Percentiles rank a stretch among this genome's conserved stretches.
Evolutionary conservation across 2,329 filamentous ascomycete species (phyloP).

Genomic region (Lithohypha guttulata): DNA sequence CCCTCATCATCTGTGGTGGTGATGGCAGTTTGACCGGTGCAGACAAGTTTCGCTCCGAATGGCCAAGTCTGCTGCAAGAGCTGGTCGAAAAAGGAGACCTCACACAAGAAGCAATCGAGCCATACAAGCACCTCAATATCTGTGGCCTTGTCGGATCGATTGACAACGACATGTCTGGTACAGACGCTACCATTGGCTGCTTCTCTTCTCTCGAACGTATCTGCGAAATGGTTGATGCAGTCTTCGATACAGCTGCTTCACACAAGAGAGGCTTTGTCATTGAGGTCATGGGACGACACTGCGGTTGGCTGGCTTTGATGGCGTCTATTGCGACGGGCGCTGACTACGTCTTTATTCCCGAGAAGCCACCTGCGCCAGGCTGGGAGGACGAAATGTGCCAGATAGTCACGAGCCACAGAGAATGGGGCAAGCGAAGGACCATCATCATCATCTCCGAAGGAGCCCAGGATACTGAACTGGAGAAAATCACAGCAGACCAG

Average conservation of each 20-base stretch:
- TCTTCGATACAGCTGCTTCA: conserved; percentile 83
- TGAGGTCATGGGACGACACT: conserved; percentile 97
- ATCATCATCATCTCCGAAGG: conserved; percentile 97
- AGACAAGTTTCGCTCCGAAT: conserved; percentile 84
- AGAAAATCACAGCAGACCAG: conserved; percentile 68
- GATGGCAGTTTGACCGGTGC: conserved; percentile 94
- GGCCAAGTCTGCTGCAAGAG: conserved; percentile 79
- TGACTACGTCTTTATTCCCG: conserved; percentile 94
- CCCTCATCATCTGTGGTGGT: conserved; percentile 91
- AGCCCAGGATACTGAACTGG: conserved; percentile 72
- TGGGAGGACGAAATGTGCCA: conserved; percentile 84
- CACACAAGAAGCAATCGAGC: conserved; percentile 56
- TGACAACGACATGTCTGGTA: conserved; percentile 95
- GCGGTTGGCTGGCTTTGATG: conserved; percentile 95
- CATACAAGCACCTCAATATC: conserved; percentile 83
- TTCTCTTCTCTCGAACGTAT: conserved; percentile 90
- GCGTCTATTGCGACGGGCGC: conserved; percentile 88
- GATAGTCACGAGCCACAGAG: conserved; percentile 69
- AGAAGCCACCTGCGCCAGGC: conserved; percentile 75
- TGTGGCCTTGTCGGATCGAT: conserved; percentile 94
- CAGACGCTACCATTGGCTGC: conserved; percentile 93
- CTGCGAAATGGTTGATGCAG: conserved; percentile 91
- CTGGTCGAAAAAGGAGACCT: conserved; percentile 66
- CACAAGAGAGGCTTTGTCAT: conserved; percentile 96
- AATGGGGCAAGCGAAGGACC: conserved; percentile 86